Evolutionary conservation across 345 rosid genomes (phyloP).

Genomic region (Corchorus capsularis): DNA sequence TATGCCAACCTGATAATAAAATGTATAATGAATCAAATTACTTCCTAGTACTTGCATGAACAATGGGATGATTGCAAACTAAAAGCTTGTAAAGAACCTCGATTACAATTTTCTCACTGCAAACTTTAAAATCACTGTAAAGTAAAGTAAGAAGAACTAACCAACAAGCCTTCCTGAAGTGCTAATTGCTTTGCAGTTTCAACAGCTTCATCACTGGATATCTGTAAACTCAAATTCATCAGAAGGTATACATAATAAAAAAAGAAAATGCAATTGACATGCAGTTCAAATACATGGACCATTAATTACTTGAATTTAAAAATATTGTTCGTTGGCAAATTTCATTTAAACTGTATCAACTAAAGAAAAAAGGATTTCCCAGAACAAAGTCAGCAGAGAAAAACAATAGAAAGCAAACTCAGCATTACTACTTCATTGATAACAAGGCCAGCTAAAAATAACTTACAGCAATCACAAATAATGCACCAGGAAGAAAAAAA

Average conservation of each 20-base stretch:
- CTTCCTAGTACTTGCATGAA: too few relatives aligned
- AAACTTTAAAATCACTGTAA: neutral
- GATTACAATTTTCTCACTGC: conserved; percentile 9
- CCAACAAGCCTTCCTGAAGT: conserved; percentile 95
- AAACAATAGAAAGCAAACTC: neutral
- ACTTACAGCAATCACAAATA: conserved; percentile 5
- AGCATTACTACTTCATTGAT: neutral
- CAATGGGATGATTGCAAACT: neutral
- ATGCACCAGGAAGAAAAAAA: conserved; percentile 17
- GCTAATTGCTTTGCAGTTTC: conserved; percentile 98
- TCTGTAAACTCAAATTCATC: conserved; percentile 41
- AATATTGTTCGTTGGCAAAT: neutral
- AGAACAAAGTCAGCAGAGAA: neutral
- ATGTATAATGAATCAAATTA: conserved; percentile 8
- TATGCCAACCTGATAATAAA: conserved; percentile 78
- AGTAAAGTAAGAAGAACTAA: conserved; percentile 39
- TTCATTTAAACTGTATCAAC: neutral
- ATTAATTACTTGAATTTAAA: neutral
- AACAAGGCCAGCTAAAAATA: neutral
- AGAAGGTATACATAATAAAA: conserved; percentile 5
- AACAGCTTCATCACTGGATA: conserved; percentile 89
- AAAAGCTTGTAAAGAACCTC: neutral
- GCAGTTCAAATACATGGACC: neutral
- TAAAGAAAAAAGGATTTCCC: neutral
- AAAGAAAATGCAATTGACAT: neutral